Evolutionary conservation across 352 stramenopile species (phyloP).

Genomic region (Phytophthora brassicae): DNA sequence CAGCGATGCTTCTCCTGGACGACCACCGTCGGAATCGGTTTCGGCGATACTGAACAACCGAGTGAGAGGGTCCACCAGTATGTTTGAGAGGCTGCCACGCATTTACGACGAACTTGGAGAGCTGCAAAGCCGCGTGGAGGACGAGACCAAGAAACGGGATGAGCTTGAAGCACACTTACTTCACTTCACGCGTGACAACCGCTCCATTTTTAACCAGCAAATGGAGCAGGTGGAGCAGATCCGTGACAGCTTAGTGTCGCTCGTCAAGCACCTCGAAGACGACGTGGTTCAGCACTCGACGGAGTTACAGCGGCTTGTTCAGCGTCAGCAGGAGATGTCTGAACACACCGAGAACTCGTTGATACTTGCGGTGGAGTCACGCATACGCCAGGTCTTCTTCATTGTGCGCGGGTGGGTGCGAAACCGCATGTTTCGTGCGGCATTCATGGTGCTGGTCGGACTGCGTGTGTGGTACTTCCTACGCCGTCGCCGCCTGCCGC

Average conservation of each 20-base stretch:
- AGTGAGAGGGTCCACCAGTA: slow-evolving; percentile 44
- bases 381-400: slow-evolving; percentile 32
- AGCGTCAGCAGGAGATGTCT: slow-evolving; percentile 44
- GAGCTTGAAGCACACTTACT: slow-evolving; percentile 68
- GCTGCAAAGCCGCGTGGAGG: slow-evolving; percentile 68
- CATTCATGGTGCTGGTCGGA: slow-evolving; percentile 50
- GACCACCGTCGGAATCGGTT: slow-evolving; percentile 17
- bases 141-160: slow-evolving; percentile 69
- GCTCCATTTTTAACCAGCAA: slow-evolving; percentile 52
- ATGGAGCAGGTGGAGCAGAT: slow-evolving; percentile 58
- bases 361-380: slow-evolving; percentile 44
- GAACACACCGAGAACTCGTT: slow-evolving; percentile 42
- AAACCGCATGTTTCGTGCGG: slow-evolving; percentile 49
- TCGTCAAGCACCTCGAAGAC: slow-evolving; percentile 64
- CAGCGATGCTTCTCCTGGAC: slow-evolving; percentile 22
- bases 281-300: slow-evolving; percentile 65
- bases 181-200: slow-evolving; percentile 65
- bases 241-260: slow-evolving; percentile 46
- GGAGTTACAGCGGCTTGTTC: slow-evolving; percentile 49
- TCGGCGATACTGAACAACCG: slow-evolving; percentile 12
- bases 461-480: slow-evolving; percentile 60
- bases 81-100: slow-evolving; percentile 64
- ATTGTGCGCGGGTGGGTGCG: slow-evolving; percentile 49
- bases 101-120: slow-evolving; percentile 71
- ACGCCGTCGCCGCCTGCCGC: slow-evolving; percentile 48